phyloP scores from a whole-genome alignment of 2,329 filamentous ascomycete genomes.

The Aspergillus neotritici region DNA sequence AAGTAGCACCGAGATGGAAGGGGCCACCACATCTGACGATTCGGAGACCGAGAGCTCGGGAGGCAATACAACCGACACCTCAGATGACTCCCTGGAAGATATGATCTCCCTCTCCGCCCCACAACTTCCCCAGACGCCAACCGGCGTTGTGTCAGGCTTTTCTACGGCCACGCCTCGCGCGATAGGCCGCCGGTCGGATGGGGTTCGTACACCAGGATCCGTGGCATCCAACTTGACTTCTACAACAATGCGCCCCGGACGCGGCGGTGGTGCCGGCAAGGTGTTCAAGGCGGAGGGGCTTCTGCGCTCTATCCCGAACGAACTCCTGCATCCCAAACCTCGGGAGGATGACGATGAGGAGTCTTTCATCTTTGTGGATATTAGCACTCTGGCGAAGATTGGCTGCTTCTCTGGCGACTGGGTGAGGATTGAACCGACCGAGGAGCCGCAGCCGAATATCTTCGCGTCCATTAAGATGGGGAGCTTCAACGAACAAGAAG shows the following conservation, averaged over 20 bases:
- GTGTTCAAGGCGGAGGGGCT: conserved; percentile 80
- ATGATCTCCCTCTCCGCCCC: conserved; percentile 86
- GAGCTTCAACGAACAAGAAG: conserved; percentile 40
- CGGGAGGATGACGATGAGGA: conserved; percentile 77
- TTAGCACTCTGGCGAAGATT: conserved; percentile 76
- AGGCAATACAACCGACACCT: conserved; percentile 64
- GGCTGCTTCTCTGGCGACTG: conserved; percentile 98
- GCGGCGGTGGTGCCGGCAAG: conserved; percentile 58
- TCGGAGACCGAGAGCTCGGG: conserved; percentile 52
- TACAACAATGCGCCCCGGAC: conserved; percentile 69
- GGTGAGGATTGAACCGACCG: conserved; percentile 75
- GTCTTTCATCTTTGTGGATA: conserved; percentile 83
- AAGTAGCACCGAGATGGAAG: conserved; percentile 46
- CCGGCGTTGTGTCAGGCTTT: conserved; percentile 72
- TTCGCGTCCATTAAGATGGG: conserved; percentile 60
- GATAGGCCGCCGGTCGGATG: conserved; percentile 63
- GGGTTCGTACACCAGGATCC: conserved; percentile 75
- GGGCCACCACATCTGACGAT: conserved; percentile 53
- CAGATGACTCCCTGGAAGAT: conserved; percentile 87
- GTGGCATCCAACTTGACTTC: conserved; percentile 85
- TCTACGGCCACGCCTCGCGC: conserved; percentile 77
- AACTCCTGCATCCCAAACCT: conserved; percentile 80
- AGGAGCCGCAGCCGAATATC: conserved; percentile 59
- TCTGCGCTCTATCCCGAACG: conserved; percentile 64
- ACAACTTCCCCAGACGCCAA: conserved; percentile 67